These are phyloP conservation scores for Trypanosoma caninum DNA, from an alignment of 208 protist genomes.

Conservation along the genomic window DNA sequence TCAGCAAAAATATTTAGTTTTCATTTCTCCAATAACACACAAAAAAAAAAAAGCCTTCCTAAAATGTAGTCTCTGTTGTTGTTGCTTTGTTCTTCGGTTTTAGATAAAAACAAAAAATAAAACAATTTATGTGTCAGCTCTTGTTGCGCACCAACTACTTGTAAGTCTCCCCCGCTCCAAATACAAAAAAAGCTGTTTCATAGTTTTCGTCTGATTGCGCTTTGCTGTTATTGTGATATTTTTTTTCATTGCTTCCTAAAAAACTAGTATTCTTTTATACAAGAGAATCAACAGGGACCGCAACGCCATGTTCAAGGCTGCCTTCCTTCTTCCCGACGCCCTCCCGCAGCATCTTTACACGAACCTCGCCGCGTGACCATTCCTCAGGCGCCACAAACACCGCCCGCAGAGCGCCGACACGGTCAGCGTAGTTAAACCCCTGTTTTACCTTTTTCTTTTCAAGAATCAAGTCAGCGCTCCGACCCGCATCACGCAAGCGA, in stretches of 20 bases:
- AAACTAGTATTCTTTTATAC: not conserved
- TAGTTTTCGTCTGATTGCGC: conserved; percentile 8
- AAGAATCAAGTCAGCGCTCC: conserved; percentile 89
- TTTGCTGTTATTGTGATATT: not conserved
- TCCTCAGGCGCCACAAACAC: conserved; percentile 94
- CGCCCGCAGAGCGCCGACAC: conserved; percentile 82
- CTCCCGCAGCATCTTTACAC: conserved; percentile 91
- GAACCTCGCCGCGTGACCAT: conserved; percentile 85
- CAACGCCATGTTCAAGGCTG: conserved; percentile 42
- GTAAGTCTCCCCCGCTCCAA: too few species aligned
- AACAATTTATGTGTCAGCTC: too few species aligned
- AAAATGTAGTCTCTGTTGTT: too few species aligned
- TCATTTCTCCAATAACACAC: too few species aligned
- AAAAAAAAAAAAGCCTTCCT: too few species aligned
- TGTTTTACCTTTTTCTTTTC: conserved; percentile 90
- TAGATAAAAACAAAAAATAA: too few species aligned
- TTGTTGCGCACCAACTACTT: too few species aligned
- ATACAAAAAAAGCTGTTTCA: too few species aligned
- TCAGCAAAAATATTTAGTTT: too few species aligned
- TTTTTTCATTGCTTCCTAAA: conserved; percentile 9
- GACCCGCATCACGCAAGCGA: conserved; percentile 70
- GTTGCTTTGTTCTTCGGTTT: too few species aligned
- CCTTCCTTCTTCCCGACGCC: conserved; percentile 43
- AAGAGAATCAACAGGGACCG: conserved; percentile 57
- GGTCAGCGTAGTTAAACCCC: conserved; percentile 95